A percentile compares a stretch with the other conserved stretches of the same genome.
Evolutionary conservation across 75 land plant species (phyloP).

Genomic region (Larix kaempferi): DNA sequence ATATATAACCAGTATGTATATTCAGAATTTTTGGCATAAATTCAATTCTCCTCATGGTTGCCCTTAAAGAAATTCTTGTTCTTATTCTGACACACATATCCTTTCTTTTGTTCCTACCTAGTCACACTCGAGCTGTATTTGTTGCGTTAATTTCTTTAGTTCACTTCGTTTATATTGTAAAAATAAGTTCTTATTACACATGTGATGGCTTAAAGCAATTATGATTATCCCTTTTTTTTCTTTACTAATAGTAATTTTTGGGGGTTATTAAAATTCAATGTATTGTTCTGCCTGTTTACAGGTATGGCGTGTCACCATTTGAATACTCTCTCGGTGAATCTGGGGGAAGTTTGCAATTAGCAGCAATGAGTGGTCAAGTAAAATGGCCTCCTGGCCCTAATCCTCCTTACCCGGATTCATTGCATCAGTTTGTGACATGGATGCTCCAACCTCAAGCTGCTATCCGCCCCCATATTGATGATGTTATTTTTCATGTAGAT

Average conservation of each 20-base stretch:
- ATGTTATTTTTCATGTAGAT: conserved; percentile 83
- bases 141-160: neutral
- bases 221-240: neutral
- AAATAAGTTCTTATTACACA: neutral
- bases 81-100: neutral
- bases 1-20: too few species aligned
- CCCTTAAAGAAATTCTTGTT: too few species aligned
- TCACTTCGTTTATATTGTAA: neutral
- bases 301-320: conserved; percentile 96
- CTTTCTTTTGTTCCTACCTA: neutral
- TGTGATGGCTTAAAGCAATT: neutral
- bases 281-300: conserved; percentile 16
- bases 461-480: conserved; percentile 83
- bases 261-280: neutral
- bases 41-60: too few species aligned
- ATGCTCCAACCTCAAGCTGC: conserved; percentile 86
- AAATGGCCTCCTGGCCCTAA: conserved; percentile 90
- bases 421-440: conserved; percentile 88
- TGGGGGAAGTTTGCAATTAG: conserved; percentile 93
- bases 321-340: conserved; percentile 89
- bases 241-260: neutral
- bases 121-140: neutral
- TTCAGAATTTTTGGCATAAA: too few species aligned
- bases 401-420: conserved; percentile 81
- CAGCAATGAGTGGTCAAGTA: conserved; percentile 81